Evolutionary conservation across 352 stramenopile species (phyloP).

Genomic region (Globisporangium uncinulatum): DNA sequence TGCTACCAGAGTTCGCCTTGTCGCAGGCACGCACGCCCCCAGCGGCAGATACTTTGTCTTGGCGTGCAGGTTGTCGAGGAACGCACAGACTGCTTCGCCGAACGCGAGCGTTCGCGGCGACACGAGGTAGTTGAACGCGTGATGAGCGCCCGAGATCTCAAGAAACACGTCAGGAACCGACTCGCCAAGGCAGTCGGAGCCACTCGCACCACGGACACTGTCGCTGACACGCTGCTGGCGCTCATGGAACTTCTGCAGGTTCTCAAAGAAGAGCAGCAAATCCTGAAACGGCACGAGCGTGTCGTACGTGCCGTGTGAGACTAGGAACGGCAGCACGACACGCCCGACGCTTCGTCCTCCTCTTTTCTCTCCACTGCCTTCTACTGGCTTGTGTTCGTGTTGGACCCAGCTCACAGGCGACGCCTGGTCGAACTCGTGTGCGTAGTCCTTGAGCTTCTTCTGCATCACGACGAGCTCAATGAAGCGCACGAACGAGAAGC

Average conservation of each 20-base stretch:
- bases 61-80: constrained; percentile 48
- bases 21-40: no score
- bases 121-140: constrained; percentile 73
- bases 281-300: constrained; percentile 71
- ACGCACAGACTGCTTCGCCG: constrained; percentile 58
- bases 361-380: no score
- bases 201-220: constrained; percentile 33
- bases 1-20: no score
- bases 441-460: constrained; percentile 38
- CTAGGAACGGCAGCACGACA: constrained; percentile 61
- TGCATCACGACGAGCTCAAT: constrained; percentile 71
- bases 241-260: constrained; percentile 14
- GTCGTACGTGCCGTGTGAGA: constrained; percentile 61
- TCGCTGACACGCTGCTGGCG: constrained; percentile 4
- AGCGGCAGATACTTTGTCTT: constrained; percentile 29
- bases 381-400: no score
- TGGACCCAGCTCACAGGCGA: constrained; percentile 48
- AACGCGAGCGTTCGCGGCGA: constrained; percentile 64
- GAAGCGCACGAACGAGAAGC: constrained; percentile 49
- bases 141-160: constrained; percentile 47
- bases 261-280: constrained; percentile 59
- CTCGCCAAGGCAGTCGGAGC: no score
- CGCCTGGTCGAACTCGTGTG: constrained; percentile 43
- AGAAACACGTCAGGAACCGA: constrained; percentile 77
- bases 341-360: constrained; percentile 14